Base-by-base conservation (phyloP, 306 rosid species). In the Mimosa pudica region DNA sequence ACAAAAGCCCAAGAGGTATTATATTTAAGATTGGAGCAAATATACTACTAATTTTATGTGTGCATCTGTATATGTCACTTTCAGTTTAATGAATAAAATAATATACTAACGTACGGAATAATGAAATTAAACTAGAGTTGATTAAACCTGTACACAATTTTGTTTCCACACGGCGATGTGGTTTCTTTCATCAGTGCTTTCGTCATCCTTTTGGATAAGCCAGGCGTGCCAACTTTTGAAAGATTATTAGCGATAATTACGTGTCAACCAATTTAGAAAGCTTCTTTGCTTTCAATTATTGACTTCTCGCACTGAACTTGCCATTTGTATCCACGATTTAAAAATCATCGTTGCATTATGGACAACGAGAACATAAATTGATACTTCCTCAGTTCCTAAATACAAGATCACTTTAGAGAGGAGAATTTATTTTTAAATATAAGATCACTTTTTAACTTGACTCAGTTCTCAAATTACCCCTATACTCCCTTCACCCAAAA, bases 121-220 rank as follows among this genome's bases (percentile, higher is more conserved):
- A 3, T 13, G 13, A 49, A 49, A 49, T 3, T 49, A 49, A 49
- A 12, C 3, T 4, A 49, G 7, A 49, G 5, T 49, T 13, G 13
- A 49, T 49, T 51, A 51, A 51, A 12, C 57, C 5, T 12, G 55
- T 46, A 48, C 12, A 58, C 49, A n/a, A 8, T 76, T 77, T 69
- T 69, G 64, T 71, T 75, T 75, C 63, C 77, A 60, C 83, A 48
- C 61, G 17, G 83, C 54, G 35, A 17, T n/a, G 74, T 33, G 79
- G 74, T 80, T 81, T 14, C 45, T 74, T 73, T 60, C 54, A 60
- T 33, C 71, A 36, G 51, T 30, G 16, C 12, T 58, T 69, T 70
- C 78, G 85, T 85, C 80, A 84, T 85, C 88, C 46, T 74, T 87
- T 79, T 52, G 86, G 90, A 85, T 85, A 89, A 88, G 90, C 79